A percentile compares a stretch with the other conserved stretches of the same genome.
Evolutionary conservation across 805 yeast genomes (phyloP).

Genomic region (Brettanomyces sp.): DNA sequence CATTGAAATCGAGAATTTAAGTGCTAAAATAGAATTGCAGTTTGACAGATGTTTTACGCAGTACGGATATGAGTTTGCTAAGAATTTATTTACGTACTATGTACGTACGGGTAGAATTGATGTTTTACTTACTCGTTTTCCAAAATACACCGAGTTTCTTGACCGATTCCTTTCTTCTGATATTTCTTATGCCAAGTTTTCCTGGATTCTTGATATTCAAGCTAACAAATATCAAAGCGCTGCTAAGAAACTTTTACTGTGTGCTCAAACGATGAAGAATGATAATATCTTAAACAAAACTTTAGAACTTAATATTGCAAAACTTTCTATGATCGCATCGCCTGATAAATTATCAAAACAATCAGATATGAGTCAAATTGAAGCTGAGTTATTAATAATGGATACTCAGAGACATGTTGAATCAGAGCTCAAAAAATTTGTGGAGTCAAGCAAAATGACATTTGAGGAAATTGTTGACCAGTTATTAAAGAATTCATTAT

Average conservation of each 20-base stretch:
- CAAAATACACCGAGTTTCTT: constrained; percentile 39
- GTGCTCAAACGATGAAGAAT: constrained; percentile 29
- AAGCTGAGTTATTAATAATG: constrained; percentile 26
- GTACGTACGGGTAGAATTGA: constrained; percentile 42
- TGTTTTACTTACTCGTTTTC: constrained; percentile 47
- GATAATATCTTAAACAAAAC: constrained; percentile 39
- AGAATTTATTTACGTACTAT: constrained; percentile 49
- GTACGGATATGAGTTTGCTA: constrained; percentile 64
- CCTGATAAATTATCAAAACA: constrained; percentile 9
- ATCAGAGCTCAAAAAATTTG: too few relatives aligned
- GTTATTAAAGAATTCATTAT: neutral
- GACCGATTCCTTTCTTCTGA: constrained; percentile 41
- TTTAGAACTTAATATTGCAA: constrained; percentile 61
- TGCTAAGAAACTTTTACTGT: constrained; percentile 33
- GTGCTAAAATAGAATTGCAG: constrained; percentile 11
- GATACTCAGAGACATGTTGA: constrained; percentile 9
- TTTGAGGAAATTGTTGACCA: constrained; percentile 17
- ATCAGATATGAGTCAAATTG: constrained; percentile 33
- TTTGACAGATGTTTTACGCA: constrained; percentile 46
- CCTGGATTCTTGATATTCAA: constrained; percentile 65
- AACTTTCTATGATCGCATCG: constrained; percentile 47
- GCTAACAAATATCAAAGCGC: constrained; percentile 44
- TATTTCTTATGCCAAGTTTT: constrained; percentile 37
- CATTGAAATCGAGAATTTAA: constrained; percentile 11
- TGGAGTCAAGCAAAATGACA: constrained; percentile 7